Evolutionary conservation across 768 basidiomycete species (phyloP).

Genomic region (Boletales sp.): DNA sequence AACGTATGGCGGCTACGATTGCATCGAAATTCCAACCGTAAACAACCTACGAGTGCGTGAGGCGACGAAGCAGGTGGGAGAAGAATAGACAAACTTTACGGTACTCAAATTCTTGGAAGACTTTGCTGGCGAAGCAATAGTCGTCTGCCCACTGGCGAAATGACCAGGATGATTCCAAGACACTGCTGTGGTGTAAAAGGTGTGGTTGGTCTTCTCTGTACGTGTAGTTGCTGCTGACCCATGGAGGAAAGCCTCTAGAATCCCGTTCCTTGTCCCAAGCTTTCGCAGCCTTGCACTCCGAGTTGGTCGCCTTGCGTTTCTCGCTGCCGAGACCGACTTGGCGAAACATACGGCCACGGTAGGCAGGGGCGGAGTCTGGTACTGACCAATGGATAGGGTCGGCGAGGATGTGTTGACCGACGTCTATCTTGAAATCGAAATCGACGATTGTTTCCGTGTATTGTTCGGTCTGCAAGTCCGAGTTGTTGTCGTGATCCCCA

Average conservation of each 20-base stretch:
- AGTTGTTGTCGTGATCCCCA: not conserved
- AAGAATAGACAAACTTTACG: conserved; percentile 45
- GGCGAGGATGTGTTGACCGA: conserved; percentile 40
- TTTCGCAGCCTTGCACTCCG: conserved; percentile 41
- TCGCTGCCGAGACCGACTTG: conserved; percentile 45
- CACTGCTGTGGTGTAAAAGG: conserved; percentile 18
- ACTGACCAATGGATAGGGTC: conserved; percentile 55
- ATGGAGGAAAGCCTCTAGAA: conserved; percentile 51
- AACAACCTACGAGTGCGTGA: conserved; percentile 42
- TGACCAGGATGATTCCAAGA: conserved; percentile 54
- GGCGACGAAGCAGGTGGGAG: not conserved
- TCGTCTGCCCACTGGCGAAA: conserved; percentile 80
- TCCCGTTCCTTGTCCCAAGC: conserved; percentile 44
- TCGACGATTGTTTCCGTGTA: conserved; percentile 60
- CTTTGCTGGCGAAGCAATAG: conserved; percentile 67
- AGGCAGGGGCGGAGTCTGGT: conserved; percentile 59
- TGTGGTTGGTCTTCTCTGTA: conserved; percentile 31
- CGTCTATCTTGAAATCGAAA: conserved; percentile 66
- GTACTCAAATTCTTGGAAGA: conserved; percentile 77
- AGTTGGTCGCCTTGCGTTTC: conserved; percentile 38
- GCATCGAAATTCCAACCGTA: conserved; percentile 56
- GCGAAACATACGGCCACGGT: conserved; percentile 58
- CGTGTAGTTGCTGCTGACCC: conserved; percentile 36
- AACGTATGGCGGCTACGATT: conserved; percentile 36
- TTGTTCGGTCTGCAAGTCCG: conserved; percentile 39